A percentile compares a stretch with the other conserved stretches of the same genome.
These are phyloP conservation scores for Artemisia annua DNA, from an alignment of 129 eudicot species.

Conservation along the genomic window DNA sequence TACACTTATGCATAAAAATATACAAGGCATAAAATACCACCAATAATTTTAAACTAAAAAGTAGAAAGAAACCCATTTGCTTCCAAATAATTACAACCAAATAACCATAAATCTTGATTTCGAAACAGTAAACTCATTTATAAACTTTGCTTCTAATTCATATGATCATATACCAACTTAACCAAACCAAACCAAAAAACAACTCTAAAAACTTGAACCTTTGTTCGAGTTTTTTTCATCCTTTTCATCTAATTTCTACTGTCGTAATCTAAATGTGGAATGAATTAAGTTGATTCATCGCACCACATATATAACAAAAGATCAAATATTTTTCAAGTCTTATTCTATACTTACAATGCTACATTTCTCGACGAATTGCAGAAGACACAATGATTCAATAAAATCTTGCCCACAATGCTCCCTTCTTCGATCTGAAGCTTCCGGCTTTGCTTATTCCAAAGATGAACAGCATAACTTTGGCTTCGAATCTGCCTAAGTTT, in stretches of 20 bases:
- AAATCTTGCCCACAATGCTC: conserved; percentile 63
- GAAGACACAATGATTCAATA: conserved; percentile 54
- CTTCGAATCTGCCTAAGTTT: conserved; percentile 59
- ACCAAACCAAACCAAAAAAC: background rate
- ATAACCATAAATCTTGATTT: conserved; percentile 3
- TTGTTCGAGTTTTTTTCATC: conserved; percentile 8
- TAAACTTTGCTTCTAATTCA: conserved; percentile 11
- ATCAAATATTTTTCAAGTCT: conserved; percentile 9
- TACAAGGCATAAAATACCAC: conserved; percentile 1
- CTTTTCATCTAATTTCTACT: conserved; percentile 5
- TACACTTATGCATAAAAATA: background rate
- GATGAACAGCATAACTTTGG: conserved; percentile 71
- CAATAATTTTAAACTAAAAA: background rate
- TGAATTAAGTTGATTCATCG: conserved; percentile 50
- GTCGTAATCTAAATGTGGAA: conserved; percentile 23
- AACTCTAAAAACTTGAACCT: conserved; percentile 14
- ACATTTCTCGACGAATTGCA: conserved; percentile 44
- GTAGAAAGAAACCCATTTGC: background rate
- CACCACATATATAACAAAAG: conserved; percentile 18
- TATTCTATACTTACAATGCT: conserved; percentile 32
- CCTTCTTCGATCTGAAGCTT: conserved; percentile 61
- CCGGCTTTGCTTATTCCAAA: conserved; percentile 93
- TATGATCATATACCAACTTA: conserved; percentile 11
- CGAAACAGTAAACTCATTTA: background rate
- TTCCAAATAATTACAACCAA: background rate